These are phyloP conservation scores for Coniochaeta hoffmannii DNA, from an alignment of 2,329 filamentous ascomycete species.

Conservation along the genomic window DNA sequence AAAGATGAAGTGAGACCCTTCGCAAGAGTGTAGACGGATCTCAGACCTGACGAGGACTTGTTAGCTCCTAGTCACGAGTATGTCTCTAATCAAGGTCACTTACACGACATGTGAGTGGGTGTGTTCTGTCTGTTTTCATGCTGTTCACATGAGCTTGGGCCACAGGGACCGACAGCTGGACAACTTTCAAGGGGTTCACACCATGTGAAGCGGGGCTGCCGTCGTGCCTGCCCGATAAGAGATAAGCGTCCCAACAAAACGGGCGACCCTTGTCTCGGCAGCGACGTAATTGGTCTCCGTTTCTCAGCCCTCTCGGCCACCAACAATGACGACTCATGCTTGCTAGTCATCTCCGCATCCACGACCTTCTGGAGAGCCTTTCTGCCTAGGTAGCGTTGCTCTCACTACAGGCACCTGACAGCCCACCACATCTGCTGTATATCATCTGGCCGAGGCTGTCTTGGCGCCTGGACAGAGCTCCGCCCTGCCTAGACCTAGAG, in stretches of 20 bases:
- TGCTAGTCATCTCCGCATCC: neutral
- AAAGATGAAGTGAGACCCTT: neutral
- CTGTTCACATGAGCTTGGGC: neutral
- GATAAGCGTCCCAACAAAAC: constrained; percentile 1
- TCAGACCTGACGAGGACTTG: too few species aligned
- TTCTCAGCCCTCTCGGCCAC: neutral
- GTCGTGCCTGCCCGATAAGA: neutral
- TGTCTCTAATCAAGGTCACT: neutral
- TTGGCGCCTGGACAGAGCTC: neutral
- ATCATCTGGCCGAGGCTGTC: neutral
- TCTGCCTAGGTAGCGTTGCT: neutral
- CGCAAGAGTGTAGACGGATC: too few species aligned
- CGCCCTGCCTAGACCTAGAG: neutral
- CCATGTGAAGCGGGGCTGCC: neutral
- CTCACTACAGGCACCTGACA: neutral
- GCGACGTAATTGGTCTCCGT: neutral
- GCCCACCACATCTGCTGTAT: neutral
- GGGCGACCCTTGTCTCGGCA: neutral
- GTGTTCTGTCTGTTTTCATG: neutral
- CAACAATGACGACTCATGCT: neutral
- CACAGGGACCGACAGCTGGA: neutral
- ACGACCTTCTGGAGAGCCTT: neutral
- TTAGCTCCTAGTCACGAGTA: too few species aligned
- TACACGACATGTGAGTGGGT: neutral
- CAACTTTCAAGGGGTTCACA: neutral